Percentiles rank a stretch among this genome's conserved stretches.
phyloP scores from a whole-genome alignment of 768 basidiomycete genomes.

The Amanita jacksonii region DNA sequence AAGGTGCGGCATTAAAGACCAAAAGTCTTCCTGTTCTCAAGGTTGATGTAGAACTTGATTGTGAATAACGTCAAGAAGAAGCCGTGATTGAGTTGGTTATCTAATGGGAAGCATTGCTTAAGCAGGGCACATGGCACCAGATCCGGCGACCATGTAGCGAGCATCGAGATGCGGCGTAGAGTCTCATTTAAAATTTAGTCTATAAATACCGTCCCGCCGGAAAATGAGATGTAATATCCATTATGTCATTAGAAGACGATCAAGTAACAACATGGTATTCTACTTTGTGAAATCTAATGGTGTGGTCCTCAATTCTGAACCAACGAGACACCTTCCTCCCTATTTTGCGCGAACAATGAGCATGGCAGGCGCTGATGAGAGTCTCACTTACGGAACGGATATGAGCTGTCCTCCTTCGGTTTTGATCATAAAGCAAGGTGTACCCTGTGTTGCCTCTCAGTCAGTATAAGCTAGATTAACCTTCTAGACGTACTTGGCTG shows the following conservation, averaged over 20 bases:
- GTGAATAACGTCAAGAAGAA: slow-evolving; percentile 60
- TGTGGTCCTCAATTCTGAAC: slow-evolving; percentile 8
- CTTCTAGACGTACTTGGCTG: slow-evolving; percentile 12
- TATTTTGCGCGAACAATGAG: slow-evolving; percentile 7
- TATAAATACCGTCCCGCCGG: neutral
- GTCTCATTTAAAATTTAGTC: neutral
- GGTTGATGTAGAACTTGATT: slow-evolving; percentile 49
- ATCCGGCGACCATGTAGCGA: neutral
- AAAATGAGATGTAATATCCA: neutral
- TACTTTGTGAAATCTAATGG: neutral
- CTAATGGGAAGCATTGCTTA: neutral
- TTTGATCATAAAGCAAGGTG: slow-evolving; percentile 15
- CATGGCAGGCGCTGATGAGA: neutral
- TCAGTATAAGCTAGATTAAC: neutral
- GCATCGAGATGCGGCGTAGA: slow-evolving; percentile 1
- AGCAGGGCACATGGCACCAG: neutral
- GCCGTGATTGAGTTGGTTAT: slow-evolving; percentile 23
- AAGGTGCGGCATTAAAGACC: slow-evolving; percentile 43
- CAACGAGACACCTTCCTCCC: slow-evolving; percentile 17
- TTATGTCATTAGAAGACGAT: neutral
- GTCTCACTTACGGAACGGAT: slow-evolving; percentile 17
- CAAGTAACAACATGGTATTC: neutral
- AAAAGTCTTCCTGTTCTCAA: neutral
- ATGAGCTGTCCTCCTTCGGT: slow-evolving; percentile 15
- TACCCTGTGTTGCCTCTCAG: slow-evolving; percentile 11